Evolutionary conservation across 1,139 yeast genomes (phyloP).

Genomic region (Fermentozyma sake): DNA sequence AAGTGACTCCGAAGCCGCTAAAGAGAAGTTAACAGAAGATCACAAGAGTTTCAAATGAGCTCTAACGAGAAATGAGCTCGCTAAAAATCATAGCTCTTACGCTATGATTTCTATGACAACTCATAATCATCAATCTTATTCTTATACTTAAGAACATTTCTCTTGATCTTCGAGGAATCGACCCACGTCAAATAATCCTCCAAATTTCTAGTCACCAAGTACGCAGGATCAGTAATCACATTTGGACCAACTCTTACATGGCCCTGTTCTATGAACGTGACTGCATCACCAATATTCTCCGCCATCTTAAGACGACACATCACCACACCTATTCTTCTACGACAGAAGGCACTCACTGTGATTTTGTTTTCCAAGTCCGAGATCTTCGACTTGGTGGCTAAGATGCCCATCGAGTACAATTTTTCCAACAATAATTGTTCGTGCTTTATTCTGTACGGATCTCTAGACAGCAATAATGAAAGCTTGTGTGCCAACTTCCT

Average conservation of each 20-base stretch:
- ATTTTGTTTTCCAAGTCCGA: constrained; percentile 88
- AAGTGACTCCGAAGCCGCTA: too few relatives aligned
- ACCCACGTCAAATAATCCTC: constrained; percentile 99
- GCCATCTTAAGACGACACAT: constrained; percentile 97
- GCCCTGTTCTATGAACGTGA: constrained; percentile 91
- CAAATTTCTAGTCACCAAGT: constrained; percentile 83
- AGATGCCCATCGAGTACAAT: constrained; percentile 80
- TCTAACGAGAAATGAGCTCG: too few relatives aligned
- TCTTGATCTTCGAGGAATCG: constrained; percentile 87
- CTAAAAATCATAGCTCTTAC: too few relatives aligned
- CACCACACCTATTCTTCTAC: constrained; percentile 90
- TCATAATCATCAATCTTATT: constrained; percentile 81
- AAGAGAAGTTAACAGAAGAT: too few relatives aligned
- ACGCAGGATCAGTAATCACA: constrained; percentile 93
- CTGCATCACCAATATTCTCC: constrained; percentile 82
- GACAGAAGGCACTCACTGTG: constrained; percentile 86
- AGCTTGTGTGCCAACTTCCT: constrained; percentile 82
- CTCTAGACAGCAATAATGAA: constrained; percentile 78
- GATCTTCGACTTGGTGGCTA: constrained; percentile 82
- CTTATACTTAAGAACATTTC: constrained; percentile 82
- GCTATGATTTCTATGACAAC: constrained; percentile 24
- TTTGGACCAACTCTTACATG: constrained; percentile 97
- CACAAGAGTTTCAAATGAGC: too few relatives aligned
- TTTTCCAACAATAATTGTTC: constrained; percentile 85
- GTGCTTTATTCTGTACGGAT: constrained; percentile 80